A percentile compares a stretch with the other conserved stretches of the same genome.
These are phyloP conservation scores for Pseudoscleropodium purum DNA, from an alignment of 225 moss, liverwort and hornwort genomes.

Conservation along the genomic window DNA sequence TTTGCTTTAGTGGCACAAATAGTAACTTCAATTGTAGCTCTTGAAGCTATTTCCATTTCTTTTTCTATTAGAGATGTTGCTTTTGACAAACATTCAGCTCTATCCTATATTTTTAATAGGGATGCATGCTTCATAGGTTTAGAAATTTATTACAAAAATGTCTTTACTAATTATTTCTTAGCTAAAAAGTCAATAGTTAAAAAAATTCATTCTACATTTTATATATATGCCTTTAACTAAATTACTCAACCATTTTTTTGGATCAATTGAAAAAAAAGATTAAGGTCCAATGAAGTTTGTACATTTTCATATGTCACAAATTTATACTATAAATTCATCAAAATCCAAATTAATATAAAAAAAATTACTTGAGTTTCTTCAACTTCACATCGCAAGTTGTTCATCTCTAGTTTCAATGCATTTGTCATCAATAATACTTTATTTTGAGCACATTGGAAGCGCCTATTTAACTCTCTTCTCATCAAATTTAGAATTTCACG, in stretches of 20 bases:
- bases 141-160: accelerated
- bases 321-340: neutral
- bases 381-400: conserved; percentile 30
- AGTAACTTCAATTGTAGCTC: conserved; percentile 43
- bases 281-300: neutral
- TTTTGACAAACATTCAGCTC: conserved; percentile 25
- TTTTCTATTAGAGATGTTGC: conserved; percentile 25
- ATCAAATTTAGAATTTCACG: conserved; percentile 49
- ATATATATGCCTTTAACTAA: neutral
- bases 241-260: no score
- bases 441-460: conserved; percentile 46
- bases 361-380: neutral
- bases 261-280: neutral
- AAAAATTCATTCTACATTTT: neutral
- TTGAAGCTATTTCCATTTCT: conserved; percentile 29
- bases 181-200: neutral
- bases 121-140: neutral
- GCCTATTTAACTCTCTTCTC: conserved; percentile 57
- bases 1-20: conserved; percentile 44
- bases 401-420: conserved; percentile 59
- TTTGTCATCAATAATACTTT: conserved; percentile 39
- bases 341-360: neutral
- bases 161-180: neutral
- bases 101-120: neutral
- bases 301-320: neutral